A percentile compares a stretch with the other conserved stretches of the same genome.
phyloP scores from a whole-genome alignment of 192 early-diverging fungal species.

The Diversispora epigaea region DNA sequence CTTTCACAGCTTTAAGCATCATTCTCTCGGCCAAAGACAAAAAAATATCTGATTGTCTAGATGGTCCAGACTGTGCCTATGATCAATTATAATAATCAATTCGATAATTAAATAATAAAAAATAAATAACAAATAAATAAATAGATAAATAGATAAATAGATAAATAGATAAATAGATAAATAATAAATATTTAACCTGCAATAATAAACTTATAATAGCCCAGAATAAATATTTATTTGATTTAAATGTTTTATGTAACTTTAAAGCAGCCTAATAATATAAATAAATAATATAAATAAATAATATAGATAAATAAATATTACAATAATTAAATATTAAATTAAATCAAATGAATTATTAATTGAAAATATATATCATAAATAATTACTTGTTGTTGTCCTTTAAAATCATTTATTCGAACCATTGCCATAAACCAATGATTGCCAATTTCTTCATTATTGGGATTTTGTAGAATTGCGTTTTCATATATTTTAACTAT shows the following conservation, averaged over 20 bases:
- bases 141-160: no score
- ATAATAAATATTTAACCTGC: slow-evolving; percentile 50
- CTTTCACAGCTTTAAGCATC: slow-evolving; percentile 72
- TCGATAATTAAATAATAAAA: not conserved
- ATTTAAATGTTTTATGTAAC: slow-evolving; percentile 77
- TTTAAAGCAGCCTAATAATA: slow-evolving; percentile 68
- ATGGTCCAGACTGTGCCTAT: slow-evolving; percentile 43
- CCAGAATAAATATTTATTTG: slow-evolving; percentile 85
- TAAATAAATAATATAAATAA: not conserved
- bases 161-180: no score
- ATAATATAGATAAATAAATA: not conserved
- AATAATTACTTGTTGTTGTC: slow-evolving; percentile 57
- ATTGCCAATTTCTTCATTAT: slow-evolving; percentile 69
- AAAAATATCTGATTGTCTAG: slow-evolving; percentile 48
- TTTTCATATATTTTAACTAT: slow-evolving; percentile 74
- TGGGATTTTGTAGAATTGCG: slow-evolving; percentile 57
- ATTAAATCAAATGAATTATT: no score
- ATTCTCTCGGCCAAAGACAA: slow-evolving; percentile 79
- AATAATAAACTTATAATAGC: slow-evolving; percentile 75
- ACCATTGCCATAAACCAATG: slow-evolving; percentile 86
- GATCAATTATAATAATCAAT: slow-evolving; percentile 1
- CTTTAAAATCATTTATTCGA: slow-evolving; percentile 63
- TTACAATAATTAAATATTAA: not conserved
- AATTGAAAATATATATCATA: no score
- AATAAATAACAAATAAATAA: not conserved